These are phyloP conservation scores for Byssochlamys sp. DNA, from an alignment of 2,329 filamentous ascomycete genomes.

Conservation along the genomic window DNA sequence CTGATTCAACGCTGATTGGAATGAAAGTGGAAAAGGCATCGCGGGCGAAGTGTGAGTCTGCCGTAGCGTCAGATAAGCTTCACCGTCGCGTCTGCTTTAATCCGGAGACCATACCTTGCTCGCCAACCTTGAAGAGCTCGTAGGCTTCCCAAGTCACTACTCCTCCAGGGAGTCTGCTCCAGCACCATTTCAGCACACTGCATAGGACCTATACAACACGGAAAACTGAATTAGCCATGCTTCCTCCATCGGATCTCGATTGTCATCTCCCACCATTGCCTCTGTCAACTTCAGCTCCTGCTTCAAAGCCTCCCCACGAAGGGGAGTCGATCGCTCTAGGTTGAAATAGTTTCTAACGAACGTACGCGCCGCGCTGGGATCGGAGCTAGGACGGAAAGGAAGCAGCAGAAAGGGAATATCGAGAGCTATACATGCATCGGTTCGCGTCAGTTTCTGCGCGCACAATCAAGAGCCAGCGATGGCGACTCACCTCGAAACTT, in stretches of 20 bases:
- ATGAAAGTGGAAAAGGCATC: constrained; percentile 96
- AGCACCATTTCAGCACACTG: constrained; percentile 96
- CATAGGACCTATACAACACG: constrained; percentile 61
- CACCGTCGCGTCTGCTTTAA: background rate
- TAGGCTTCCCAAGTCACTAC: constrained; percentile 96
- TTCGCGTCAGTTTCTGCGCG: constrained; percentile 10
- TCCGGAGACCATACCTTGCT: constrained; percentile 56
- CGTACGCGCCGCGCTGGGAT: constrained; percentile 80
- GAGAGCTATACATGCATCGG: constrained; percentile 52
- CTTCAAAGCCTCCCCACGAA: constrained; percentile 59
- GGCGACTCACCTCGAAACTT: constrained; percentile 73
- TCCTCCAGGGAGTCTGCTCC: constrained; percentile 81
- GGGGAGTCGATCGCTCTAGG: constrained; percentile 47
- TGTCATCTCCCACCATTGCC: constrained; percentile 61
- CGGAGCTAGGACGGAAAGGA: constrained; percentile 85
- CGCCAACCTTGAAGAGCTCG: constrained; percentile 87
- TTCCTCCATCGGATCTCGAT: background rate
- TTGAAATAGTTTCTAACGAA: constrained; percentile 92
- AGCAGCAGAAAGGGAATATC: constrained; percentile 86
- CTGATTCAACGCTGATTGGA: constrained; percentile 81
- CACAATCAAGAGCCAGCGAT: constrained; percentile 12
- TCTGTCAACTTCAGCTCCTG: constrained; percentile 89
- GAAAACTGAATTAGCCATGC: constrained; percentile 4
- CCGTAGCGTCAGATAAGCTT: constrained; percentile 8
- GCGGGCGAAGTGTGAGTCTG: constrained; percentile 82